Evolutionary conservation across 2,329 filamentous ascomycete species (phyloP).

Genomic region (Celoporthe dispersa): DNA sequence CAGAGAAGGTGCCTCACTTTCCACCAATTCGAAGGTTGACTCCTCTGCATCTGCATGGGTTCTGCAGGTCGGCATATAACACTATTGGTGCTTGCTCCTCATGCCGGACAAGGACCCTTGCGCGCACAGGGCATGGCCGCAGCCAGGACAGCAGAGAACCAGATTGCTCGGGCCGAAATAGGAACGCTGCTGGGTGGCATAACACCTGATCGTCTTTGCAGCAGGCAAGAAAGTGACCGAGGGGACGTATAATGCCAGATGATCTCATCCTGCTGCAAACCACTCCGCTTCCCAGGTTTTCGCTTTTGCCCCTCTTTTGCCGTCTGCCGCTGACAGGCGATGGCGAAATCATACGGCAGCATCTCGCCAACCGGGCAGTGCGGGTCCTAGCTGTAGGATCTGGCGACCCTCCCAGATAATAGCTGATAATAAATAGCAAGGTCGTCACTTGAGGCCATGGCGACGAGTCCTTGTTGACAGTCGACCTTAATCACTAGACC

Average conservation of each 20-base stretch:
- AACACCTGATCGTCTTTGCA: background rate
- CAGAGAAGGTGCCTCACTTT: background rate
- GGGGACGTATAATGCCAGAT: background rate
- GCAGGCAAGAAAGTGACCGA: background rate
- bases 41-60: background rate
- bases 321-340: background rate
- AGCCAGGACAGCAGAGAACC: background rate
- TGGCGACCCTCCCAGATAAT: background rate
- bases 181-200: background rate
- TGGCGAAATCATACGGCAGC: conserved; percentile 7
- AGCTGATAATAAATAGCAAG: background rate
- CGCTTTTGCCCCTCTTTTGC: background rate
- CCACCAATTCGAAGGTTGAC: background rate
- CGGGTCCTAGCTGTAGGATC: background rate
- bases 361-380: conserved; percentile 7
- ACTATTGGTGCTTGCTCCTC: background rate
- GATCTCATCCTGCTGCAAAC: background rate
- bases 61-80: background rate
- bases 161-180: background rate
- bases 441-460: background rate
- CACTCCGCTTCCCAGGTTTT: background rate
- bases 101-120: background rate
- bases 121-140: background rate
- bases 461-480: background rate
- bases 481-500: background rate